A percentile compares a stretch with the other conserved stretches of the same genome.
phyloP scores from a whole-genome alignment of 768 basidiomycete genomes.

The Albatrellus ellisii region DNA sequence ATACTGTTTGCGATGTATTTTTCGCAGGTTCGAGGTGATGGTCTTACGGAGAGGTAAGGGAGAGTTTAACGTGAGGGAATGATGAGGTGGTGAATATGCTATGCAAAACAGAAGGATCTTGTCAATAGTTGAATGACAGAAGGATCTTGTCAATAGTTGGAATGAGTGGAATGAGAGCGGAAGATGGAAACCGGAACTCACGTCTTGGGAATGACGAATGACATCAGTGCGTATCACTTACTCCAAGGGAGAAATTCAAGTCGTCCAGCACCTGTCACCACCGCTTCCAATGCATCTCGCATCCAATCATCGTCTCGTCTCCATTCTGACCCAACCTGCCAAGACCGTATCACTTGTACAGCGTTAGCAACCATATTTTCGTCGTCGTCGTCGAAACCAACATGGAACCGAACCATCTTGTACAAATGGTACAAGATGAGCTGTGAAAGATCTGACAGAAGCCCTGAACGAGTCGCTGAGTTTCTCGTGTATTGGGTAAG shows the following conservation, averaged over 20 bases:
- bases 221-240: no score
- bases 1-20: no score
- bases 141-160: no score
- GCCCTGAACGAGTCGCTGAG: slow-evolving; percentile 13
- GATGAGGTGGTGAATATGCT: no score
- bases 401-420: slow-evolving; percentile 19
- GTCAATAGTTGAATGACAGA: no score
- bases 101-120: no score
- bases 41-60: no score
- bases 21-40: no score
- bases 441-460: slow-evolving; percentile 22
- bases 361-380: slow-evolving; percentile 18
- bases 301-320: slow-evolving; percentile 22
- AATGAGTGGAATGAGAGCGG: no score
- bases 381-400: slow-evolving; percentile 20
- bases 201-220: no score
- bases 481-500: slow-evolving; percentile 18
- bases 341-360: slow-evolving; percentile 10
- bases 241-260: slow-evolving; percentile 6
- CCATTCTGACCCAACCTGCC: slow-evolving; percentile 14
- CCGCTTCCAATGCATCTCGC: slow-evolving; percentile 20
- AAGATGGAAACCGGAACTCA: no score
- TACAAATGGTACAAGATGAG: slow-evolving; percentile 23
- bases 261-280: slow-evolving; percentile 5
- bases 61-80: no score